Percentiles rank a stretch among this genome's conserved stretches.
phyloP scores from a whole-genome alignment of 495 filamentous ascomycete genomes.

The Podospora pseudoanserina region DNA sequence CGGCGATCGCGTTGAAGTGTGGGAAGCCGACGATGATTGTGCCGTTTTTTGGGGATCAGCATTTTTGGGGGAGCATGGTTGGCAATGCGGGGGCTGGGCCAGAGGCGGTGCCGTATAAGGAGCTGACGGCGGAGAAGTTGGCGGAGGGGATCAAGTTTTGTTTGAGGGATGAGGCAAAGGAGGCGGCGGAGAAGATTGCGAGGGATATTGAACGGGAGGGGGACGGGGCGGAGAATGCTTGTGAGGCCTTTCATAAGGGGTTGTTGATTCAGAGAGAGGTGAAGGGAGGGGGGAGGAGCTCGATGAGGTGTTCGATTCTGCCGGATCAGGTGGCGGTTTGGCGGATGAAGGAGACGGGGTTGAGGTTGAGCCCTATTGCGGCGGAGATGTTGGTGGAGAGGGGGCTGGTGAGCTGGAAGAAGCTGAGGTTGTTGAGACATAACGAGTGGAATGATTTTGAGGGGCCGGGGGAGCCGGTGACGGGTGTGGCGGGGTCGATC shows the following conservation, averaged over 20 bases:
- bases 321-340: conserved; percentile 64
- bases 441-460: conserved; percentile 78
- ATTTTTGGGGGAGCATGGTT: conserved; percentile 80
- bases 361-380: conserved; percentile 62
- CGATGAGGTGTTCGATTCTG: conserved; percentile 67
- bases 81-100: conserved; percentile 63
- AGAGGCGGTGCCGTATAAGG: conserved; percentile 68
- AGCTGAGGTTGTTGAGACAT: conserved; percentile 63
- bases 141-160: conserved; percentile 68
- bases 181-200: conserved; percentile 58
- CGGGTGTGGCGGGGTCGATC: conserved; percentile 58
- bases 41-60: conserved; percentile 71
- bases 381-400: conserved; percentile 59
- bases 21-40: conserved; percentile 65
- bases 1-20: conserved; percentile 60
- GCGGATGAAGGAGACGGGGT: conserved; percentile 54
- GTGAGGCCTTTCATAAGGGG: conserved; percentile 63
- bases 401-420: conserved; percentile 57
- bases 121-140: conserved; percentile 55
- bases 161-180: conserved; percentile 53
- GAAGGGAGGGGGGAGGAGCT: conserved; percentile 46
- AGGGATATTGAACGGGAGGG: conserved; percentile 62
- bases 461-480: conserved; percentile 70
- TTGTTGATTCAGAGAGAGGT: conserved; percentile 36
- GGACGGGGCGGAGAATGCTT: conserved; percentile 69